A percentile compares a stretch with the other conserved stretches of the same genome.
phyloP scores from a whole-genome alignment of 306 rosid species.

The Dryas octopetala region DNA sequence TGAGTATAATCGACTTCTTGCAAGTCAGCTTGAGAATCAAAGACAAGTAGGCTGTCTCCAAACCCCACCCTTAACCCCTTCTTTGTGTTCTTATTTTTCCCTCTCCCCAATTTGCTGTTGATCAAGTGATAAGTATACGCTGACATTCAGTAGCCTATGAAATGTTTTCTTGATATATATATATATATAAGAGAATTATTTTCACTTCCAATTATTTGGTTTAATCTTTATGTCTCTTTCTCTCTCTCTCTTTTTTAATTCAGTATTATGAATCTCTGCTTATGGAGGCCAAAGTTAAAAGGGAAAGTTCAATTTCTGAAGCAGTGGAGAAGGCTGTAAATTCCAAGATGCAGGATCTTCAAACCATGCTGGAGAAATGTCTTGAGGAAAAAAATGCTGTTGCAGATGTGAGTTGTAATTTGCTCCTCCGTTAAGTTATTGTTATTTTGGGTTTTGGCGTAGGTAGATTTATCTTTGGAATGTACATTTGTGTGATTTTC shows the following conservation, averaged over 20 bases:
- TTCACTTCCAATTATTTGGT: neutral
- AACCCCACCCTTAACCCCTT: neutral
- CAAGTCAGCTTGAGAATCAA: conserved; percentile 85
- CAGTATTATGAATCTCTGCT: conserved; percentile 78
- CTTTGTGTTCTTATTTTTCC: conserved; percentile 3
- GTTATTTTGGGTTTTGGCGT: conserved; percentile 1
- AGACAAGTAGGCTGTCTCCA: conserved; percentile 63
- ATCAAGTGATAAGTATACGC: neutral
- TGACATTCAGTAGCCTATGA: neutral
- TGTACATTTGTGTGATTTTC: neutral
- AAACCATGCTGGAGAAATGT: conserved; percentile 63
- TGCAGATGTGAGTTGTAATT: conserved; percentile 50
- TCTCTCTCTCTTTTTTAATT: conserved; percentile 10
- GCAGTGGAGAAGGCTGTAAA: conserved; percentile 72
- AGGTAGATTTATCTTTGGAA: neutral
- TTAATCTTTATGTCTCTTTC: neutral
- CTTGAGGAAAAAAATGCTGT: conserved; percentile 53
- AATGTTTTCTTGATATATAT: neutral
- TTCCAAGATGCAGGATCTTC: conserved; percentile 66
- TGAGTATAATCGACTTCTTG: conserved; percentile 85
- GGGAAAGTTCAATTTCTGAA: conserved; percentile 59
- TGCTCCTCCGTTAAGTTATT: neutral
- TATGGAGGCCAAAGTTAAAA: conserved; percentile 65
- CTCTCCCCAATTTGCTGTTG: neutral
- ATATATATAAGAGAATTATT: neutral